Evolutionary conservation across 108 stramenopile genomes (phyloP).

Genomic region (Nannochloropsis granulata): DNA sequence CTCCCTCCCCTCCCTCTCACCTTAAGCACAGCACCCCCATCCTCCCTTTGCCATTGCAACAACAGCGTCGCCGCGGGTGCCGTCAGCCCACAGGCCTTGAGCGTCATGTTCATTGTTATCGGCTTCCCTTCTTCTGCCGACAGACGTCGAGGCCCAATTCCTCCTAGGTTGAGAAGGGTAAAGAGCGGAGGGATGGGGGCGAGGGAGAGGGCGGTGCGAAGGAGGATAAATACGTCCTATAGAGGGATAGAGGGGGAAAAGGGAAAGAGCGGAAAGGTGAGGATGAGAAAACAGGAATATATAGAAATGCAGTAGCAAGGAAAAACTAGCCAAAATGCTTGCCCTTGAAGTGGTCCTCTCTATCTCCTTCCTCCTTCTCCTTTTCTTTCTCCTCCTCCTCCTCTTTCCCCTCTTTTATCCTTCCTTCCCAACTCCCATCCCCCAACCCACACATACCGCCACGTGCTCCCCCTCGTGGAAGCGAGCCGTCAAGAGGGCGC

Average conservation of each 20-base stretch:
- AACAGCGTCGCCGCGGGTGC: neutral
- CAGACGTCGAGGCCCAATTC: neutral
- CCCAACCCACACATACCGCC: neutral
- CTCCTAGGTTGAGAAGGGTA: neutral
- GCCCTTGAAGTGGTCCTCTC: neutral
- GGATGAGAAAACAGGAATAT: neutral
- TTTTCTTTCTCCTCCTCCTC: neutral
- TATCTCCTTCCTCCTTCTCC: neutral
- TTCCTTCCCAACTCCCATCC: conserved; percentile 31
- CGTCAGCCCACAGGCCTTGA: neutral
- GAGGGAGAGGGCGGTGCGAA: neutral
- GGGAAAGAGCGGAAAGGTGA: neutral
- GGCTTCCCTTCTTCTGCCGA: neutral
- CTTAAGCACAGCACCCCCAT: neutral
- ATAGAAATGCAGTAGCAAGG: neutral
- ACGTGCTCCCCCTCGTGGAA: neutral
- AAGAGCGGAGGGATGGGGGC: neutral
- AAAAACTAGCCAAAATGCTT: neutral
- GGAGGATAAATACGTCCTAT: neutral
- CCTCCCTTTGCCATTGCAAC: neutral
- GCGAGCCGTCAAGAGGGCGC: neutral
- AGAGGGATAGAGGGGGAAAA: neutral
- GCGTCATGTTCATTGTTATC: neutral
- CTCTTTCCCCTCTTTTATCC: neutral
- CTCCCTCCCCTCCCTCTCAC: neutral